Conservation (phyloP, 2,329 filamentous ascomycete species). For the Aureobasidium namibiae region DNA sequence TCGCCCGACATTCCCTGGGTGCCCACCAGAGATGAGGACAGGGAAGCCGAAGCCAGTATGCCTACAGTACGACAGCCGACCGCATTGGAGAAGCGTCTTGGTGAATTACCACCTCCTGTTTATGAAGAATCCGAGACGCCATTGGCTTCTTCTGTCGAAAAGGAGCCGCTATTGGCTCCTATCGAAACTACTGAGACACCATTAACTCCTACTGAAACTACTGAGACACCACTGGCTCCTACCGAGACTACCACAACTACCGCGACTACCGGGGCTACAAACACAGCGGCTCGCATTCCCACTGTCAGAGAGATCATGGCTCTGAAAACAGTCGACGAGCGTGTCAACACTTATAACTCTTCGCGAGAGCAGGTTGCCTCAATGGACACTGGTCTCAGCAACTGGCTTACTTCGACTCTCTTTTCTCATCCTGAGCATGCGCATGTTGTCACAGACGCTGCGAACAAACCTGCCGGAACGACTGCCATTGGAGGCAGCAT, state of each 20-base stretch:
- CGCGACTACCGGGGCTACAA: too few species aligned
- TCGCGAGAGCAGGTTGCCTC: slow-evolving; percentile 62
- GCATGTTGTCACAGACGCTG: slow-evolving; percentile 22
- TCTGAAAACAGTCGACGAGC: slow-evolving; percentile 55
- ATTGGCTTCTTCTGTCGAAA: not conserved
- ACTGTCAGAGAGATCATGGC: slow-evolving; percentile 71
- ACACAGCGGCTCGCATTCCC: slow-evolving; percentile 34
- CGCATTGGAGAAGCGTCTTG: not conserved
- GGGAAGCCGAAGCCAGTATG: not conserved
- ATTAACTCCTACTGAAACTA: too few species aligned
- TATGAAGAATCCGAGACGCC: not conserved
- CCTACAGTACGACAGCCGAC: not conserved
- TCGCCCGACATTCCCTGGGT: not conserved
- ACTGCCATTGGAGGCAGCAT: not conserved
- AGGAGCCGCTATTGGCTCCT: too few species aligned
- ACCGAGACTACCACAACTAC: not conserved
- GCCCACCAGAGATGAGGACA: not conserved
- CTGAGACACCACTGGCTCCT: not conserved
- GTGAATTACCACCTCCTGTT: not conserved
- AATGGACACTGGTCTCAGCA: slow-evolving; percentile 65
- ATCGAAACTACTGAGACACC: too few species aligned
- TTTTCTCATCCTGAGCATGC: slow-evolving; percentile 46
- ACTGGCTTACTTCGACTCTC: slow-evolving; percentile 47
- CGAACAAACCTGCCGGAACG: slow-evolving; percentile 8
- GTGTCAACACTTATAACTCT: slow-evolving; percentile 65